phyloP scores from a whole-genome alignment of 2,329 filamentous ascomycete species.

The Aspergillus transmontanensis region DNA sequence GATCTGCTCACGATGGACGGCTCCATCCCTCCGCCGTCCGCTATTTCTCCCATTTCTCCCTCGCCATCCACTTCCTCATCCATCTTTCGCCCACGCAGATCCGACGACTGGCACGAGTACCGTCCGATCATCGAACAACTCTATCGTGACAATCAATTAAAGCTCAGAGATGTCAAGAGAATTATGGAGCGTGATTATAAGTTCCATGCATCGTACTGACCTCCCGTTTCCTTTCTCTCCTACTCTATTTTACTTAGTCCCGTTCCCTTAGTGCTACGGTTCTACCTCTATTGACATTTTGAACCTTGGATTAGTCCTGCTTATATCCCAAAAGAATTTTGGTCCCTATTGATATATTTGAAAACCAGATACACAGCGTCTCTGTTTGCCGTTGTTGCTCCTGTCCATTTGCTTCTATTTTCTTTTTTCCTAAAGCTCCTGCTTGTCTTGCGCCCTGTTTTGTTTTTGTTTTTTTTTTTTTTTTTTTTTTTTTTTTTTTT shows the following conservation, averaged over 20 bases:
- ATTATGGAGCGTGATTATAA: conserved; percentile 41
- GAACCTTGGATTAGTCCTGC: neutral
- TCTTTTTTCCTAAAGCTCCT: neutral
- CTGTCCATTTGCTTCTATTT: neutral
- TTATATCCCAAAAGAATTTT: neutral
- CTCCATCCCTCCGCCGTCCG: conserved; percentile 26
- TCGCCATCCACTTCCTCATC: conserved; percentile 21
- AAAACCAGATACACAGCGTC: neutral
- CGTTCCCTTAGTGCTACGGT: neutral
- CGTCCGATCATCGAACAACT: conserved; percentile 38
- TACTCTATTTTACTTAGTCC: neutral
- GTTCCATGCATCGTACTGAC: conserved; percentile 38
- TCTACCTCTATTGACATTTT: neutral
- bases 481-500: conserved; percentile 1
- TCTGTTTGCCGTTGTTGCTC: neutral
- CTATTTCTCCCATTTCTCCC: conserved; percentile 20
- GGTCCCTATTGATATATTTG: neutral
- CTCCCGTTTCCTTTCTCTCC: conserved; percentile 10
- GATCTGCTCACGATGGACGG: conserved; percentile 26
- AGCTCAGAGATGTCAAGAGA: conserved; percentile 38
- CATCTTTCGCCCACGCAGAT: conserved; percentile 38
- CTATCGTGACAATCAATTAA: conserved; percentile 39
- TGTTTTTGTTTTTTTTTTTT: neutral
- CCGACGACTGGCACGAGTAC: conserved; percentile 41
- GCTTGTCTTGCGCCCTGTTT: conserved; percentile 3